These are phyloP conservation scores for Nicotiana benthamiana DNA, from an alignment of 257 asterid species.

Conservation along the genomic window DNA sequence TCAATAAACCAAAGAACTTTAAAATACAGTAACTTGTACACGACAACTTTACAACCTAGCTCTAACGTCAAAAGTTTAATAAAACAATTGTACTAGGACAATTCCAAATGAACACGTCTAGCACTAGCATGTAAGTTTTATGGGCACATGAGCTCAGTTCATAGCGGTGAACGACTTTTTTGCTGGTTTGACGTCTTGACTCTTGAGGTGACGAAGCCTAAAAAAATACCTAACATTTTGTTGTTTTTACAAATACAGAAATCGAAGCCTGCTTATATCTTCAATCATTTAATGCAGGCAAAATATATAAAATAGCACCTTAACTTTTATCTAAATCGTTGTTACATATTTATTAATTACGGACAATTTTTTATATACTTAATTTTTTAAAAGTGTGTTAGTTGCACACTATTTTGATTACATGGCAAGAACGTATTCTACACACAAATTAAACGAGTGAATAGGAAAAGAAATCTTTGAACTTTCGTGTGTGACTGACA, in stretches of 20 bases:
- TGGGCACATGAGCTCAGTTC: background rate
- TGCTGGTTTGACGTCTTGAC: background rate
- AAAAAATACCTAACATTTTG: background rate
- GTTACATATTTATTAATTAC: no score
- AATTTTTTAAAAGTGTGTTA: no score
- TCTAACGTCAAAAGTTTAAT: background rate
- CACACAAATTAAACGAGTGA: no score
- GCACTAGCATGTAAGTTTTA: background rate
- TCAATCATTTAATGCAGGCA: no score
- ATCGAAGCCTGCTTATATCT: background rate
- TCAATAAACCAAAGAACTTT: no score
- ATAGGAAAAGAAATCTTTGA: no score
- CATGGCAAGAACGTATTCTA: no score
- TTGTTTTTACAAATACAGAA: background rate
- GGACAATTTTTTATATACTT: no score
- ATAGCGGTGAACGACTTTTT: background rate
- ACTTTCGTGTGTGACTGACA: no score
- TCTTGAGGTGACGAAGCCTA: background rate
- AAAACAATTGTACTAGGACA: background rate
- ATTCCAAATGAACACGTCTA: background rate
- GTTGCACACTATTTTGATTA: no score
- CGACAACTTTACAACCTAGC: background rate
- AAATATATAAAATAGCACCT: no score
- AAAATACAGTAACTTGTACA: background rate
- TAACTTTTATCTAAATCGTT: no score